phyloP scores from a whole-genome alignment of 352 stramenopile genomes.

The Phytophthora boehmeriae region DNA sequence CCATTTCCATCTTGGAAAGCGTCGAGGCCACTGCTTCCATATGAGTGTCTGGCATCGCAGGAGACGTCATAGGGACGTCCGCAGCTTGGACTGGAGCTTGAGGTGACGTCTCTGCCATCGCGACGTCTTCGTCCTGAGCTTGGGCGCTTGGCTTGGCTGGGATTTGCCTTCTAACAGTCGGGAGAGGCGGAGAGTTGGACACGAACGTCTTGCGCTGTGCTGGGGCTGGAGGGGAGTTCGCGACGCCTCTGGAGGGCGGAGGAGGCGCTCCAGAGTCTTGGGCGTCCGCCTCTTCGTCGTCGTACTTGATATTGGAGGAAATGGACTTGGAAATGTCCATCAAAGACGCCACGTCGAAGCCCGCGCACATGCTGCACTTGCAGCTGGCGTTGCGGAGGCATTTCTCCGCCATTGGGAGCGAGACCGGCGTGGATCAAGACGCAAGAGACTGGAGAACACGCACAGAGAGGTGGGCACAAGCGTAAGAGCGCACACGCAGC shows the following conservation, averaged over 20 bases:
- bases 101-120: conserved; percentile 22
- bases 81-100: neutral
- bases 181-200: conserved; percentile 48
- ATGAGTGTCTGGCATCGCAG: conserved; percentile 16
- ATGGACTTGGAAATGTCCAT: conserved; percentile 84
- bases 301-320: conserved; percentile 81
- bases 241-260: conserved; percentile 30
- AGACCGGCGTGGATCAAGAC: conserved; percentile 4
- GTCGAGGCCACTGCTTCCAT: conserved; percentile 37
- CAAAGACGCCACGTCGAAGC: conserved; percentile 79
- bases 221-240: conserved; percentile 54
- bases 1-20: conserved; percentile 37
- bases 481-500: neutral
- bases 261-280: conserved; percentile 29
- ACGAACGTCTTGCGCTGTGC: conserved; percentile 30
- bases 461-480: neutral
- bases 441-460: neutral
- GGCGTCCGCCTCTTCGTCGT: conserved; percentile 39
- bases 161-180: conserved; percentile 10
- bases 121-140: conserved; percentile 30
- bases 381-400: conserved; percentile 90
- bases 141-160: conserved; percentile 5
- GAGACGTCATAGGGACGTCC: conserved; percentile 15
- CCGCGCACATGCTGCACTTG: conserved; percentile 80
- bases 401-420: conserved; percentile 63